phyloP scores from a whole-genome alignment of 2,329 filamentous ascomycete species.

The Trichophyton mentagrophytes region DNA sequence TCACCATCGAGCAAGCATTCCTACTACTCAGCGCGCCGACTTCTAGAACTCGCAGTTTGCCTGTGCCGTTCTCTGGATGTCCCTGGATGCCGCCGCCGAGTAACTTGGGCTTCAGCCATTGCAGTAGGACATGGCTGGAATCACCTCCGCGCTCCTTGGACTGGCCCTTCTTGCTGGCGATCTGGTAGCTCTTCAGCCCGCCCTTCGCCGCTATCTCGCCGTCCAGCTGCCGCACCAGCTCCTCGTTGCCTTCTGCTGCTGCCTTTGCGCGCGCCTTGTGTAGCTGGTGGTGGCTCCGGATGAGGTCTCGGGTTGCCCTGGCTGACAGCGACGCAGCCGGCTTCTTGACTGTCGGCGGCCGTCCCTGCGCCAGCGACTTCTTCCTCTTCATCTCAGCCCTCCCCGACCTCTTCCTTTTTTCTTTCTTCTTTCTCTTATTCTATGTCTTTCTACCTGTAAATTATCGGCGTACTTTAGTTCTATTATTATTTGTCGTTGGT shows the following conservation, averaged over 20 bases:
- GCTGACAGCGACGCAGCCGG: slow-evolving; percentile 37
- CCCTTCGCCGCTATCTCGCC: slow-evolving; percentile 43
- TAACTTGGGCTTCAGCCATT: slow-evolving; percentile 39
- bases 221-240: slow-evolving; percentile 32
- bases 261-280: slow-evolving; percentile 45
- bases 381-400: slow-evolving; percentile 11
- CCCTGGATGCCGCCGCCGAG: slow-evolving; percentile 15
- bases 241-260: slow-evolving; percentile 32
- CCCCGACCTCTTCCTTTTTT: neutral
- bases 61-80: neutral
- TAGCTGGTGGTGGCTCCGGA: slow-evolving; percentile 47
- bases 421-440: neutral
- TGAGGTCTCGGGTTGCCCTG: slow-evolving; percentile 45
- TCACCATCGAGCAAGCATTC: slow-evolving; percentile 69
- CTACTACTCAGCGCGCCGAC: slow-evolving; percentile 73
- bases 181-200: slow-evolving; percentile 48
- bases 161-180: slow-evolving; percentile 51
- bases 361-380: slow-evolving; percentile 32
- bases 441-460: neutral
- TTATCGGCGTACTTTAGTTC: neutral
- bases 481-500: no score
- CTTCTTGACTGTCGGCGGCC: slow-evolving; percentile 33
- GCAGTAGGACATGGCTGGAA: slow-evolving; percentile 45
- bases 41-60: slow-evolving; percentile 58
- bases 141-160: slow-evolving; percentile 50